phyloP scores from a whole-genome alignment of 345 rosid genomes.

The Eucalyptus guilfoylei region DNA sequence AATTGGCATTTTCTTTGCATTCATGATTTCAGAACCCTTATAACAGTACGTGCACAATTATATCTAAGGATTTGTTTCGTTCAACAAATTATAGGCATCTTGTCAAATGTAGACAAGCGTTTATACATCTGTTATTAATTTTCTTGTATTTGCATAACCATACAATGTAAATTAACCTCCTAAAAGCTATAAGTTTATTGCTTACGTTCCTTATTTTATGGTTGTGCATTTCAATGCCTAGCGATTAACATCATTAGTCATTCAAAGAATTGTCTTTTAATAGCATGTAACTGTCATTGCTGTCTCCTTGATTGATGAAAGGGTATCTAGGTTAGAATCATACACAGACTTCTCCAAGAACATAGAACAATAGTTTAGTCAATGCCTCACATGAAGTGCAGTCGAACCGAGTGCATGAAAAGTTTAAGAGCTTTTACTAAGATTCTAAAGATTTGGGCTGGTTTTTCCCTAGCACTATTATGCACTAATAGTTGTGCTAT shows the following conservation, averaged over 20 bases:
- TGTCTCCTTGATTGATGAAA: not conserved
- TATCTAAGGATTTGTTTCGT: too few species aligned
- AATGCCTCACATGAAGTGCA: not conserved
- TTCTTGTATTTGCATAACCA: not conserved
- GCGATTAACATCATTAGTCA: not conserved
- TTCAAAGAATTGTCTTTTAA: not conserved
- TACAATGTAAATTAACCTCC: not conserved
- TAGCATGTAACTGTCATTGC: not conserved
- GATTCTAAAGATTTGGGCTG: not conserved
- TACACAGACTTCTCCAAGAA: not conserved
- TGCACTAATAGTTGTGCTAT: not conserved
- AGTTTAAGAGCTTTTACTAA: not conserved
- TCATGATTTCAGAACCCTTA: too few species aligned
- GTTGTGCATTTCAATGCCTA: not conserved
- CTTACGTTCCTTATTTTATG: not conserved
- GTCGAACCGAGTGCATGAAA: not conserved
- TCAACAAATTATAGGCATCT: too few species aligned
- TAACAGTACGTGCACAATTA: too few species aligned
- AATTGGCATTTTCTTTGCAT: not conserved
- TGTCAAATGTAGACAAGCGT: too few species aligned
- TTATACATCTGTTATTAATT: too few species aligned
- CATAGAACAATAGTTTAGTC: not conserved
- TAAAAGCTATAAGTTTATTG: not conserved
- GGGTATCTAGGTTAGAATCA: not conserved
- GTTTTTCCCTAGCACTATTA: too few species aligned